Evolutionary conservation across 2,329 filamentous ascomycete species (phyloP).

Genomic region (Fusarium pseudograminearum): DNA sequence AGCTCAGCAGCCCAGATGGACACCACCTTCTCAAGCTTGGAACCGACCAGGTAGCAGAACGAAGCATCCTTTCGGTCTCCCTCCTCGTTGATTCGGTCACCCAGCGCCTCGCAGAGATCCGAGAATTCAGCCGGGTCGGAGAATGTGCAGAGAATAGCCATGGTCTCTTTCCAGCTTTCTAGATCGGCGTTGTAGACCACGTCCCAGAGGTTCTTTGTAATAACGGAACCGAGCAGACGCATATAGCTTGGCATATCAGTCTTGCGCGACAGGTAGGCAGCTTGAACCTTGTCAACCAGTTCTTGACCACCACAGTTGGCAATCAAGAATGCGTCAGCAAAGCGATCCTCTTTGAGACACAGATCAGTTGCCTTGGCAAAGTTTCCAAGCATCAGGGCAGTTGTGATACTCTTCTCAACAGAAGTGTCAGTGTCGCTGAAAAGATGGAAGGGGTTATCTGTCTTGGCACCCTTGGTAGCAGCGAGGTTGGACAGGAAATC

Average conservation of each 20-base stretch:
- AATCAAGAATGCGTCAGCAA: conserved; percentile 97
- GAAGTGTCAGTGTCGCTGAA: conserved; percentile 85
- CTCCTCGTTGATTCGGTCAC: conserved; percentile 87
- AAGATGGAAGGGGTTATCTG: conserved; percentile 93
- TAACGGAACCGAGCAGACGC: conserved; percentile 88
- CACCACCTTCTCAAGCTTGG: conserved; percentile 97
- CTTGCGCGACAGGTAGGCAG: conserved; percentile 88
- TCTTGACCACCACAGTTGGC: conserved; percentile 96
- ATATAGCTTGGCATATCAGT: conserved; percentile 89
- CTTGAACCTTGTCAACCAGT: conserved; percentile 92
- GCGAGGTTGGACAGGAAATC: conserved; percentile 88
- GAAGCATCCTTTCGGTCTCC: conserved; percentile 87
- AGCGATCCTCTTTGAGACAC: conserved; percentile 86
- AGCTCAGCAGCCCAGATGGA: conserved; percentile 93
- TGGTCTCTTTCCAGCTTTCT: conserved; percentile 94
- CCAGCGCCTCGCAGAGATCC: conserved; percentile 93
- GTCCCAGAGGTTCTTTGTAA: conserved; percentile 98
- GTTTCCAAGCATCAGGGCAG: conserved; percentile 87
- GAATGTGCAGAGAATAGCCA: conserved; percentile 96
- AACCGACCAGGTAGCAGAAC: conserved; percentile 95
- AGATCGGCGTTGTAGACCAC: conserved; percentile 96
- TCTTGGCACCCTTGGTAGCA: conserved; percentile 90
- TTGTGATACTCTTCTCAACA: conserved; percentile 88
- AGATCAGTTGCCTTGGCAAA: conserved; percentile 92
- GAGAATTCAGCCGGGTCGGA: conserved; percentile 91